These are phyloP conservation scores for Hypoxylon sp. DNA, from an alignment of 2,329 filamentous ascomycete species.

Conservation along the genomic window DNA sequence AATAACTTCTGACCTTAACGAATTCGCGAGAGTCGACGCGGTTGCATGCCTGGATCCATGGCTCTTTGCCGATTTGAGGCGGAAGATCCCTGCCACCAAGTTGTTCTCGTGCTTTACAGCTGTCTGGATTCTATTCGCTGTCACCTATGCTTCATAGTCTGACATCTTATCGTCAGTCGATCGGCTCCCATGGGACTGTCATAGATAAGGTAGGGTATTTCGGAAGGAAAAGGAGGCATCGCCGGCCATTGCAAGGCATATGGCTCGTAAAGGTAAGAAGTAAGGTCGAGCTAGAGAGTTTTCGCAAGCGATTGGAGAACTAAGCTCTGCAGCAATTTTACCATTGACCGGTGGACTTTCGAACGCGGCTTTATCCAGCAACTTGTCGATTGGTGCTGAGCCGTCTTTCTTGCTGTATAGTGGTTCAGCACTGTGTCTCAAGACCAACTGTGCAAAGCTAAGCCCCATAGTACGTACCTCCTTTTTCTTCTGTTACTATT, in stretches of 20 bases:
- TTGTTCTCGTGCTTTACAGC: neutral
- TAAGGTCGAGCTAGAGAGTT: neutral
- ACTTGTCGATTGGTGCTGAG: neutral
- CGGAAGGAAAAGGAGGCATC: neutral
- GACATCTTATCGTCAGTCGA: too few relatives aligned
- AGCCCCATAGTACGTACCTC: neutral
- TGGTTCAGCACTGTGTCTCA: neutral
- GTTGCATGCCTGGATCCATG: too few relatives aligned
- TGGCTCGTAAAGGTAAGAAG: neutral
- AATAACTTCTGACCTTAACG: too few relatives aligned
- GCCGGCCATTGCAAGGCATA: neutral
- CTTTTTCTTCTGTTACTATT: neutral
- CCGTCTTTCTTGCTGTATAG: neutral
- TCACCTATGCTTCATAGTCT: too few relatives aligned
- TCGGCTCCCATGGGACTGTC: too few relatives aligned
- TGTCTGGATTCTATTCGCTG: neutral
- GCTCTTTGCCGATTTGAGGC: too few relatives aligned
- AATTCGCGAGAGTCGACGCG: too few relatives aligned
- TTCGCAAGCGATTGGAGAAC: neutral
- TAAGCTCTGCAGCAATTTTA: neutral
- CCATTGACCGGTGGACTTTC: neutral
- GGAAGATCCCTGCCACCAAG: too few relatives aligned
- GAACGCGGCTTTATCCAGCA: too few relatives aligned
- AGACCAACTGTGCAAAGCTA: neutral
- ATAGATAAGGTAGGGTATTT: too few relatives aligned